Conservation (phyloP, 106 monocot species). For the Platanthera guangdongensis region DNA sequence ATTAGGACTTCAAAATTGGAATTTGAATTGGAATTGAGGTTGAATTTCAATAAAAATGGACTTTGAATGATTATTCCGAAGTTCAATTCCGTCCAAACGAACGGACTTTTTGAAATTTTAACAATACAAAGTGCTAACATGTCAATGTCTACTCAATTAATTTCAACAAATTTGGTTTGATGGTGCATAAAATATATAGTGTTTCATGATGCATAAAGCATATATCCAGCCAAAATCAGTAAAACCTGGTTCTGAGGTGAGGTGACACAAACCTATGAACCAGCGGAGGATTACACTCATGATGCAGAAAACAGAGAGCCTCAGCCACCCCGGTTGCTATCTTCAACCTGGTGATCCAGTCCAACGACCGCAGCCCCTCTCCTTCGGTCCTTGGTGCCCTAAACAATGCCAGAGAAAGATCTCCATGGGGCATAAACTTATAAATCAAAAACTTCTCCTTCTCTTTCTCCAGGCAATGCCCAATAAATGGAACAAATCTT, state of each 20-base stretch:
- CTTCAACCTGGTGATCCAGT: slow-evolving; percentile 66
- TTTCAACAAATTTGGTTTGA: too few species aligned
- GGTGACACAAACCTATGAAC: slow-evolving; percentile 45
- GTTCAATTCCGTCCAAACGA: too few species aligned
- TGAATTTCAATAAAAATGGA: too few species aligned
- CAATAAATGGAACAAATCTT: slow-evolving; percentile 53
- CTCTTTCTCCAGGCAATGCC: slow-evolving; percentile 61
- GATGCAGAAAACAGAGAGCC: slow-evolving; percentile 59
- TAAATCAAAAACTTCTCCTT: slow-evolving; percentile 60
- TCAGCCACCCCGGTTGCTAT: slow-evolving; percentile 52
- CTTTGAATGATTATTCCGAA: too few species aligned
- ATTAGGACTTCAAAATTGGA: too few species aligned
- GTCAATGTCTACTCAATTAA: too few species aligned
- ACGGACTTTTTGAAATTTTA: too few species aligned
- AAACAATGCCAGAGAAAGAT: slow-evolving; percentile 41
- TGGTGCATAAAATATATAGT: too few species aligned
- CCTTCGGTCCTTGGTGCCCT: slow-evolving; percentile 24
- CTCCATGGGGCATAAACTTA: slow-evolving; percentile 45
- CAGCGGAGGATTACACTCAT: slow-evolving; percentile 43
- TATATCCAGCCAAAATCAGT: too few species aligned
- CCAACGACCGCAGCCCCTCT: slow-evolving; percentile 40
- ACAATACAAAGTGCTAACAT: too few species aligned
- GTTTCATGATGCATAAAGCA: too few species aligned
- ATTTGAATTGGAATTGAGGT: too few species aligned
- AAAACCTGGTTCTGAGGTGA: not conserved